Evolutionary conservation across 345 rosid genomes (phyloP).

Genomic region (Schrenkiella parvula): DNA sequence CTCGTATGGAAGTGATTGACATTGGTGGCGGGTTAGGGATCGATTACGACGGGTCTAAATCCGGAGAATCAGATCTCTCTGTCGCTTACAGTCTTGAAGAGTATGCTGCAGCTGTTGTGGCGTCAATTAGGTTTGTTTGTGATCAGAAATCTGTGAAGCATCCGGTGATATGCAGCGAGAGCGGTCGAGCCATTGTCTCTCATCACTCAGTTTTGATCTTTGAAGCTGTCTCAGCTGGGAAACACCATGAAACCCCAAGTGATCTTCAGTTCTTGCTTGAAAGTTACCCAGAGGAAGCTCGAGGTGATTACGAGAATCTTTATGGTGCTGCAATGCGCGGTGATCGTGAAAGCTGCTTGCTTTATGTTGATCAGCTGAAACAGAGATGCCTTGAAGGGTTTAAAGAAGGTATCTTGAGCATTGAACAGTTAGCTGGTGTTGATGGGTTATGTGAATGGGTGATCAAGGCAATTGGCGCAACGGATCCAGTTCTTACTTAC

Average conservation of each 20-base stretch:
- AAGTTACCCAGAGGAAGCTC: constrained; percentile 55
- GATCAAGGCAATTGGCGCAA: constrained; percentile 43
- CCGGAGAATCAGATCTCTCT: constrained; percentile 75
- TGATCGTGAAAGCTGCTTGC: constrained; percentile 58
- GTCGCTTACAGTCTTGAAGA: constrained; percentile 81
- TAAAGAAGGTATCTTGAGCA: constrained; percentile 64
- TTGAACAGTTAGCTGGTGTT: constrained; percentile 78
- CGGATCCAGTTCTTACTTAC: constrained; percentile 61
- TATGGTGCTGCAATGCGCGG: constrained; percentile 51
- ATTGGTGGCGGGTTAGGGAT: constrained; percentile 92
- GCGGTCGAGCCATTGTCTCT: constrained; percentile 90
- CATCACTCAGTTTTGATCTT: constrained; percentile 84
- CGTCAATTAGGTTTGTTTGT: constrained; percentile 55
- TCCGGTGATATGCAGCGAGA: constrained; percentile 80
- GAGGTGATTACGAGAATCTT: constrained; percentile 46
- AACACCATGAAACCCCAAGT: constrained; percentile 32
- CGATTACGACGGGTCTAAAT: constrained; percentile 92
- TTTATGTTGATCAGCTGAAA: constrained; percentile 70
- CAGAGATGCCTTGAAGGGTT: constrained; percentile 70
- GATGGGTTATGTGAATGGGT: constrained; percentile 77
- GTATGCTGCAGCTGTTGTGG: constrained; percentile 83
- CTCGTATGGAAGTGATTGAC: constrained; percentile 70
- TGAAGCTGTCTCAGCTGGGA: constrained; percentile 63
- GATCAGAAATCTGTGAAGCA: constrained; percentile 68
- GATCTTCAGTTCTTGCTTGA: constrained; percentile 51